phyloP scores from a whole-genome alignment of 2,329 filamentous ascomycete genomes.

The Graphiopsis chlorocephala region DNA sequence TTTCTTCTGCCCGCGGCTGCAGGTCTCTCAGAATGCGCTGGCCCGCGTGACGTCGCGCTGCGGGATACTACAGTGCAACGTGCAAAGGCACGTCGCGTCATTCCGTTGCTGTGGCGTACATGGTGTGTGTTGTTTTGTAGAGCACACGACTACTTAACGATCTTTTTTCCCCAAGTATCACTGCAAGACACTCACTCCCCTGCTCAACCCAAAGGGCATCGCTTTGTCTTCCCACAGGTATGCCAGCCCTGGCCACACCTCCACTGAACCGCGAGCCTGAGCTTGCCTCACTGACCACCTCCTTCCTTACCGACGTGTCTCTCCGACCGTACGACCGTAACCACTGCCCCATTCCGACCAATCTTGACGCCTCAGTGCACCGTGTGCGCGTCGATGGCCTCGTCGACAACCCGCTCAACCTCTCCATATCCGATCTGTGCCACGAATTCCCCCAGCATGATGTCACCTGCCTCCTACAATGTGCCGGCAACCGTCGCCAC shows the following conservation, averaged over 20 bases:
- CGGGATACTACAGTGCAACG: neutral
- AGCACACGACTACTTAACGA: neutral
- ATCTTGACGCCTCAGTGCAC: slow-evolving; percentile 33
- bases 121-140: neutral
- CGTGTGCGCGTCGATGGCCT: slow-evolving; percentile 49
- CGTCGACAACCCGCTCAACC: slow-evolving; percentile 44
- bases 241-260: slow-evolving; percentile 1
- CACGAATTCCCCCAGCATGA: slow-evolving; percentile 52
- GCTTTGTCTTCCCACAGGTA: slow-evolving; percentile 2
- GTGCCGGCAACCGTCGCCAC: slow-evolving; percentile 59
- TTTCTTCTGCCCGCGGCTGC: neutral
- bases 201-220: neutral
- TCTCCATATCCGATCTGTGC: slow-evolving; percentile 50
- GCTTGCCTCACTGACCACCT: slow-evolving; percentile 43
- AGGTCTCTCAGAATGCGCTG: neutral
- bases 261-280: slow-evolving; percentile 51
- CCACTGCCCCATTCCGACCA: slow-evolving; percentile 26
- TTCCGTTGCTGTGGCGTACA: neutral
- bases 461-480: slow-evolving; percentile 57
- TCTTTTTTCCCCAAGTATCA: neutral
- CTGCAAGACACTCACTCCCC: neutral
- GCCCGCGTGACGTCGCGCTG: neutral
- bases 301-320: slow-evolving; percentile 46
- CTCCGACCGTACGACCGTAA: slow-evolving; percentile 48
- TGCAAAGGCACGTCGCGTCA: slow-evolving; percentile 1